Evolutionary conservation across 1,284 basidiomycete genomes (phyloP), one percentile per base, ranked within the genome.

Genomic region (Puccinia triticina): DNA sequence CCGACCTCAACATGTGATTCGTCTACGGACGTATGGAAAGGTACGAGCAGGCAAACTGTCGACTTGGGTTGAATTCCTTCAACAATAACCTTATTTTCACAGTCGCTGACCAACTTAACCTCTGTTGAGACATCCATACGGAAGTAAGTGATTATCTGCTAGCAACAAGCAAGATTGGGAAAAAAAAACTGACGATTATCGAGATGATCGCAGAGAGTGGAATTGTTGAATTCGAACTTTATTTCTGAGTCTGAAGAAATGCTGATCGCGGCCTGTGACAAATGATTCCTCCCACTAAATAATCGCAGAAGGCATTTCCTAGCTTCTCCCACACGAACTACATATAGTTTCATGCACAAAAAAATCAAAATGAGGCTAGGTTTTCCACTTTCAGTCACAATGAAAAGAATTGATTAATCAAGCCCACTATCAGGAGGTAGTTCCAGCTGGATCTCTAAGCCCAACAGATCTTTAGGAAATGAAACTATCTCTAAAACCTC

Each of bases 151-250:
- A 34, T 29, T 37, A 57, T 61, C 59, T 61, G 55, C 83, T 82
- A 21, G 72, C n/a, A 83, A 46, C 37, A 40, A 29, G 34, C 23
- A 40, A n/a, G 29, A 85, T 90, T 37, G 83, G 82, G 23, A 23
- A 59, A 46, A 46, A 12, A 61, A 76, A 76, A 76, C 53, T 59
- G 26, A 76, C 53, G 32, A 61, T 21, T 37, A 21, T 46, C 11
- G 10, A 26, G 61, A 29, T 29, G 43, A 64, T 55, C 61, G 46
- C 61, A 50, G 21, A 77, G 59, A 29, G 8, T 18, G 8, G 76
- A 53, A 59, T 75, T 0, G 10, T 34, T n/a, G n/a, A 40, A 59
- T 12, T 59, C 37, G 34, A 74, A 82, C 32, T 23, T 75, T 48
- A 75, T 55, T 32, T 73, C 32, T 12, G 48, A 72, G 21, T 75